Conservation (phyloP, 2,329 filamentous ascomycete species). For the Penicillium griseofulvum region DNA sequence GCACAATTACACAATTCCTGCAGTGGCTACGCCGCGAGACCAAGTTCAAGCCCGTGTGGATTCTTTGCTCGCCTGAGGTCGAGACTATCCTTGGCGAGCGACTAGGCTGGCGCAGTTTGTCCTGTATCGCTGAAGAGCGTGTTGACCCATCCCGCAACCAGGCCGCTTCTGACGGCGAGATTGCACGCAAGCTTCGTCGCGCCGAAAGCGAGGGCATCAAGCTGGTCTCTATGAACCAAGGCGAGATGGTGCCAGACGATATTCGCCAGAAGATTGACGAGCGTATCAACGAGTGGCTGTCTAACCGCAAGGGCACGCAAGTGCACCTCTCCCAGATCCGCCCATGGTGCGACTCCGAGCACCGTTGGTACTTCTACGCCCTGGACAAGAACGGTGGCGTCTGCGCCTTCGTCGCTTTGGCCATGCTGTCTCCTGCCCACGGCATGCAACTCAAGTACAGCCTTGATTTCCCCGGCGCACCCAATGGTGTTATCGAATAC, state of each 20-base stretch:
- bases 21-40: constrained; percentile 70
- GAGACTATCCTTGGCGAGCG: constrained; percentile 77
- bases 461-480: constrained; percentile 84
- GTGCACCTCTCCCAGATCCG: constrained; percentile 87
- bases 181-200: constrained; percentile 73
- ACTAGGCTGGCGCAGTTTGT: constrained; percentile 83
- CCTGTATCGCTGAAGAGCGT: constrained; percentile 84
- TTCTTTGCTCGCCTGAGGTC: constrained; percentile 75
- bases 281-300: constrained; percentile 76
- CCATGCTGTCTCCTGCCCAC: constrained; percentile 73
- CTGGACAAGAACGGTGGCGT: constrained; percentile 70
- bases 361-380: constrained; percentile 83
- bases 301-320: constrained; percentile 76
- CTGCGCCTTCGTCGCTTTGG: constrained; percentile 74
- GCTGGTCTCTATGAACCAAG: constrained; percentile 68
- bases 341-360: constrained; percentile 79
- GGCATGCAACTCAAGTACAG: constrained; percentile 96
- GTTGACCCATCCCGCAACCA: constrained; percentile 70
- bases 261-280: constrained; percentile 68
- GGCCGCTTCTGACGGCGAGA: constrained; percentile 62
- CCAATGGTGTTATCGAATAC: constrained; percentile 83
- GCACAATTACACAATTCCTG: constrained; percentile 71
- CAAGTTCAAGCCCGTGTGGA: constrained; percentile 78
- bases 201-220: constrained; percentile 82
- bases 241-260: constrained; percentile 62